phyloP scores from a whole-genome alignment of 2,329 filamentous ascomycete species.

The Biscogniauxia mediterranea region DNA sequence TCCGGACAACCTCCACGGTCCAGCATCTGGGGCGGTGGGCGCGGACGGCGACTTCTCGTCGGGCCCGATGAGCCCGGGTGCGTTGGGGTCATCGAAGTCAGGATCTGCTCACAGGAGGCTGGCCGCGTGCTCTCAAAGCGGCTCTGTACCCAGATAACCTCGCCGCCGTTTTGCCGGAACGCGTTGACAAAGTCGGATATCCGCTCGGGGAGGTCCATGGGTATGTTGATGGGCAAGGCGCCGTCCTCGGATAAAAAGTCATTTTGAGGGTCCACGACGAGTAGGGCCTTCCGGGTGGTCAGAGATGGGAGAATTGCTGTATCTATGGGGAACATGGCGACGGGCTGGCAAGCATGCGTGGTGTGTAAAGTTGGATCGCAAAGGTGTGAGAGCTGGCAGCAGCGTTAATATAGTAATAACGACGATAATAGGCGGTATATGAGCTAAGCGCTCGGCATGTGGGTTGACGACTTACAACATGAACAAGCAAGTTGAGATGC shows the following conservation, averaged over 20 bases:
- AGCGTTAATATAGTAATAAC: not conserved
- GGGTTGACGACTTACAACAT: not conserved
- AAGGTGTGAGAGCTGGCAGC: not conserved
- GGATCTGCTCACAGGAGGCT: slow-evolving; percentile 51
- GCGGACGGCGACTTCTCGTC: slow-evolving; percentile 24
- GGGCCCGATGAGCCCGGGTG: slow-evolving; percentile 13
- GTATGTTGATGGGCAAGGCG: slow-evolving; percentile 63
- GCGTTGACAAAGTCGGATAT: slow-evolving; percentile 64
- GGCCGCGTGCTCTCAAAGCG: slow-evolving; percentile 65
- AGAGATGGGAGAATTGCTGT: slow-evolving; percentile 54
- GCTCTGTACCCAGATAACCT: slow-evolving; percentile 83
- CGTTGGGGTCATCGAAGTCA: slow-evolving; percentile 38
- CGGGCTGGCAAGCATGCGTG: slow-evolving; percentile 8
- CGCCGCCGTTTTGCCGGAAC: slow-evolving; percentile 69
- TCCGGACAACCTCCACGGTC: slow-evolving; percentile 23
- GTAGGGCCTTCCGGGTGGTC: slow-evolving; percentile 64
- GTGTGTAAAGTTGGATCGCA: slow-evolving; percentile 1
- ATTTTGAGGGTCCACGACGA: slow-evolving; percentile 86
- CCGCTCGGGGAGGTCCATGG: slow-evolving; percentile 64
- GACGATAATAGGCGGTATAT: not conserved
- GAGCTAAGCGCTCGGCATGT: not conserved
- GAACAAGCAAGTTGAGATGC: too few relatives aligned
- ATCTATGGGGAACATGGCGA: slow-evolving; percentile 56
- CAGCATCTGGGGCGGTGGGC: slow-evolving; percentile 26
- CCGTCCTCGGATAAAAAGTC: slow-evolving; percentile 75